Conservation (phyloP, 306 rosid genomes). For the Cucumis hystrix region DNA sequence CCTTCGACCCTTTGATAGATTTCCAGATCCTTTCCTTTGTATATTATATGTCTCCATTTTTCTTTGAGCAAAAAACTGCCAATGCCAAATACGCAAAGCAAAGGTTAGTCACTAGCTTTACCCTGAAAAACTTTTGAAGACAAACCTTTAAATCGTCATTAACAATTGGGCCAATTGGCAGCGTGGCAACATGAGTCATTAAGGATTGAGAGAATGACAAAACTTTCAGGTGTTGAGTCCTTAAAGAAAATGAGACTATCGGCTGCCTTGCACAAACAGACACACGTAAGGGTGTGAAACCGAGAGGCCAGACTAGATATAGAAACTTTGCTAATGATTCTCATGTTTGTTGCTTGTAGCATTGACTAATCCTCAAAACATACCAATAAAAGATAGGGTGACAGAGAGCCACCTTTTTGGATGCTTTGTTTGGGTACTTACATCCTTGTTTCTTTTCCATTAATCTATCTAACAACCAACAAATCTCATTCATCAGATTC, state of each 20-base stretch:
- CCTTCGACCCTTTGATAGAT: not conserved
- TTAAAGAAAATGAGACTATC: not conserved
- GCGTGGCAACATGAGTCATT: not conserved
- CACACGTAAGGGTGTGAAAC: not conserved
- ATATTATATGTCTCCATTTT: not conserved
- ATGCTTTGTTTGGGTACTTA: not conserved
- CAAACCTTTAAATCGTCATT: not conserved
- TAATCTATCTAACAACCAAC: not conserved
- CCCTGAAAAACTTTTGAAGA: not conserved
- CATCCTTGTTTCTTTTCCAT: not conserved
- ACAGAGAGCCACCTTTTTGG: not conserved
- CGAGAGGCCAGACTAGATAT: not conserved
- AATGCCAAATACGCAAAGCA: not conserved
- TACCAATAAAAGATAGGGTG: not conserved
- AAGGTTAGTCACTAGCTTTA: not conserved
- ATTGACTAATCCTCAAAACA: not conserved
- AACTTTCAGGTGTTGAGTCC: not conserved
- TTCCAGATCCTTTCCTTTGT: not conserved
- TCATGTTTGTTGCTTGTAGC: not conserved
- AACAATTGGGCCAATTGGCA: not conserved
- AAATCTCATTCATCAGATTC: not conserved
- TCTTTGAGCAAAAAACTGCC: not conserved
- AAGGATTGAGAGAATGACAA: not conserved
- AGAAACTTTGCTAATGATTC: not conserved
- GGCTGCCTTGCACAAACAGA: not conserved